Base-by-base conservation (phyloP, 2,329 filamentous ascomycete species). In the Pseudocercospora macadamiae region DNA sequence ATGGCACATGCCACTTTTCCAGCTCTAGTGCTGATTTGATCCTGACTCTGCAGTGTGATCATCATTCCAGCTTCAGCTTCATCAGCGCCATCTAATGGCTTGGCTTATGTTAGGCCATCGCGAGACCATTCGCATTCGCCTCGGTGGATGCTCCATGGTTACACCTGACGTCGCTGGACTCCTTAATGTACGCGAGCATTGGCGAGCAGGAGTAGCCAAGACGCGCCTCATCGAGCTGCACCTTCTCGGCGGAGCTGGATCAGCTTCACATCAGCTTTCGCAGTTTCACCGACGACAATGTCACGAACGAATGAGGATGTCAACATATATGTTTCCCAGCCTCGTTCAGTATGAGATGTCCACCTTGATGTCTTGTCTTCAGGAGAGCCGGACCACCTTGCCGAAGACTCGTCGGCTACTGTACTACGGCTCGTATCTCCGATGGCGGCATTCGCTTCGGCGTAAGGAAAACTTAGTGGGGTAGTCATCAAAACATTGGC, bases 381-480 rank as follows among this genome's bases (percentile, higher is more conserved):
- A 37, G 36, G 36, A 37, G 36, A 39, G 36, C 36, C 36, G 36
- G 36, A 3, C 36, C 36, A 39, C 36, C 36, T 8, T 39, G n/a
- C 36, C 36, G 36, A 39, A 39, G 36, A 18, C 36, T 16, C 16
- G 16, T n/a, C n/a, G n/a, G n/a, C n/a, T n/a, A n/a, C n/a, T n/a
- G n/a, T n/a, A n/a, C n/a, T n/a, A 32, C 39, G 39, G 42, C 21
- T 26, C 42, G 42, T 45, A 45, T 45, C 42, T 47, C 42, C 42
- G 42, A 47, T 26, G 21, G n/a, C 21, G 10, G 42, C 1, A 9
- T n/a, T 47, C 42, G 42, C 42, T 28, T 47, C 42, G 42, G 42
- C 42, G 42, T 23, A 26, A 47, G 26, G 42, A 47, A 47, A 28
- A n/a, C 23, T 47, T 47, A 28, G 42, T 14, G 42, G 42, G 42